A percentile compares a stretch with the other conserved stretches of the same genome.
phyloP scores from a whole-genome alignment of 495 filamentous ascomycete genomes.

The Annulohypoxylon nitens region DNA sequence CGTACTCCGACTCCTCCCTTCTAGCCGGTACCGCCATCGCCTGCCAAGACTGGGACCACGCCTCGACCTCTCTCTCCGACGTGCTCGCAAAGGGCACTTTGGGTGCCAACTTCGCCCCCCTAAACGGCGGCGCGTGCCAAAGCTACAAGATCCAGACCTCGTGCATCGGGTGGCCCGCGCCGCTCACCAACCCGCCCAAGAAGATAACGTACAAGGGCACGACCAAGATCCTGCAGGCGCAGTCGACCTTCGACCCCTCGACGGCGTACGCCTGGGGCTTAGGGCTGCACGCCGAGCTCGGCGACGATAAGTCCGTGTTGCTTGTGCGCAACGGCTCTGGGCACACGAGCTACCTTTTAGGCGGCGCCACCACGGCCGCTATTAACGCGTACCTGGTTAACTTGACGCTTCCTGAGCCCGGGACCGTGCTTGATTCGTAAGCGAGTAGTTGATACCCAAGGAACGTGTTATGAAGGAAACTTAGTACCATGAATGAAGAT shows the following conservation, averaged over 20 bases:
- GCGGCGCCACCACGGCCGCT: constrained; percentile 40
- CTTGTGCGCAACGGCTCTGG: constrained; percentile 56
- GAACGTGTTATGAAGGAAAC: not conserved
- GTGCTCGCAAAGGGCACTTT: constrained; percentile 42
- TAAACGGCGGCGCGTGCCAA: constrained; percentile 47
- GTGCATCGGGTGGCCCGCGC: constrained; percentile 58
- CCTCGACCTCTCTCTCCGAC: constrained; percentile 40
- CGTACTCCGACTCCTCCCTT: constrained; percentile 41
- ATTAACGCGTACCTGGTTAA: constrained; percentile 45
- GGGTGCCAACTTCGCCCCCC: constrained; percentile 43
- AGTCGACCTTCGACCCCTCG: constrained; percentile 55
- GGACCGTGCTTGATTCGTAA: constrained; percentile 39
- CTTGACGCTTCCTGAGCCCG: constrained; percentile 47
- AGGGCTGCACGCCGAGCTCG: constrained; percentile 47
- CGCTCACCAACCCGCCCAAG: constrained; percentile 49
- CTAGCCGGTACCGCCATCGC: constrained; percentile 50
- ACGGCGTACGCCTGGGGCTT: constrained; percentile 56
- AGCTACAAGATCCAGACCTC: constrained; percentile 47
- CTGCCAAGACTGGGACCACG: constrained; percentile 56
- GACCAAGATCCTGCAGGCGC: constrained; percentile 48
- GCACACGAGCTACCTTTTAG: constrained; percentile 52
- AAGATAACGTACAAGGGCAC: constrained; percentile 43
- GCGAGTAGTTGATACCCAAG: not conserved
- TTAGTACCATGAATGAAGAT: not conserved
- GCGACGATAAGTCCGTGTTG: constrained; percentile 51